Evolutionary conservation across 768 basidiomycete species (phyloP).

Genomic region (Amanita polypyramis): DNA sequence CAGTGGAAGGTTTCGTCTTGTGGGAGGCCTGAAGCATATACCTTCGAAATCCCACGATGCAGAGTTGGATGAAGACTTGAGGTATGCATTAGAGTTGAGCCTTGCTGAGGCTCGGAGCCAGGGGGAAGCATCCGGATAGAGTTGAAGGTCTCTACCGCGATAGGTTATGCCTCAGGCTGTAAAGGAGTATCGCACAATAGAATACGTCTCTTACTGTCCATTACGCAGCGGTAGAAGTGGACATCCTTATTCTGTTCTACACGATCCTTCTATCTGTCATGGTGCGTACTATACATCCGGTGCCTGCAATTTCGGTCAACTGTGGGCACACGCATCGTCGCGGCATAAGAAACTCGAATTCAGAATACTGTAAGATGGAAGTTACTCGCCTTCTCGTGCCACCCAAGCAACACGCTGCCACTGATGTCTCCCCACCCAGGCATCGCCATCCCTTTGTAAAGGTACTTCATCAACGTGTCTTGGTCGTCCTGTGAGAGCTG

Average conservation of each 20-base stretch:
- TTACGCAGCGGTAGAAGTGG: too few species aligned
- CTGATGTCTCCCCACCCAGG: conserved; percentile 52
- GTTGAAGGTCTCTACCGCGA: too few species aligned
- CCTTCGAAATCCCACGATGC: conserved; percentile 8
- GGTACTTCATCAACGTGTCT: conserved; percentile 93
- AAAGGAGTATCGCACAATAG: background rate
- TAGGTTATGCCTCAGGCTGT: background rate
- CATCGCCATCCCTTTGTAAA: conserved; percentile 93
- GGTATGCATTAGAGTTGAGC: conserved; percentile 58
- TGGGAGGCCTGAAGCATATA: background rate
- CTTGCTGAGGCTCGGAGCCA: conserved; percentile 51
- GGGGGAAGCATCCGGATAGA: conserved; percentile 14
- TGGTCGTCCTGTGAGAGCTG: conserved; percentile 63
- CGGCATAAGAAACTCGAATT: too few species aligned
- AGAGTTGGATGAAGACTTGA: conserved; percentile 54
- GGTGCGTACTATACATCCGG: conserved; percentile 88
- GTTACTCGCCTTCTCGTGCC: conserved; percentile 88
- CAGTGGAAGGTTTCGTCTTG: background rate
- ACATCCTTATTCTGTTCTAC: conserved; percentile 12
- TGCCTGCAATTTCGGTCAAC: conserved; percentile 91
- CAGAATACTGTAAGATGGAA: too few species aligned
- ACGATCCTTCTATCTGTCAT: conserved; percentile 51
- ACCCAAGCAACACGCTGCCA: conserved; percentile 59
- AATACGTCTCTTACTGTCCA: background rate
- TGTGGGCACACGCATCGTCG: conserved; percentile 19